phyloP scores from a whole-genome alignment of 1,139 yeast species.

The Saccharomyces hybrid region DNA sequence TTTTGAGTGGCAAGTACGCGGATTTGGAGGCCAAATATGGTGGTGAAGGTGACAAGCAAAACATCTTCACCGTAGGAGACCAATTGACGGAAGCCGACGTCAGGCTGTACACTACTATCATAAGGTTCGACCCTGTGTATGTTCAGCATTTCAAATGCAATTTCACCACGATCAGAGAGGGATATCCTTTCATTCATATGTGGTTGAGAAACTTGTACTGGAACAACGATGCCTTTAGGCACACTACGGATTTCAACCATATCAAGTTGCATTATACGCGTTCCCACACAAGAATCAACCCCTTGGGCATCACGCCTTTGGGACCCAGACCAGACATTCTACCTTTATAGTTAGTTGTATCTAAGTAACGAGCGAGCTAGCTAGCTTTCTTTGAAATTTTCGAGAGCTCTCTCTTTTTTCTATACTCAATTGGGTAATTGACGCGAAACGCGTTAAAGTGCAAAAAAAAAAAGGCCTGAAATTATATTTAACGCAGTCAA shows the following conservation, averaged over 20 bases:
- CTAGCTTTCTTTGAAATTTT: too few relatives aligned
- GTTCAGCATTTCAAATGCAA: constrained; percentile 95
- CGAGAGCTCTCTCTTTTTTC: not conserved
- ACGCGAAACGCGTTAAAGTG: constrained; percentile 1
- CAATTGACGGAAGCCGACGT: constrained; percentile 84
- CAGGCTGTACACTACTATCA: constrained; percentile 72
- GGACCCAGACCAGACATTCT: constrained; percentile 81
- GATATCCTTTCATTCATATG: constrained; percentile 68
- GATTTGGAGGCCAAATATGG: constrained; percentile 31
- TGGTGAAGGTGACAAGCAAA: constrained; percentile 16
- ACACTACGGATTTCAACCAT: constrained; percentile 81
- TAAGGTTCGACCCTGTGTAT: constrained; percentile 86
- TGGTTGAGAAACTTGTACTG: constrained; percentile 85
- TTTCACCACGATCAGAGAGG: constrained; percentile 68
- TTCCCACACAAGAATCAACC: constrained; percentile 75
- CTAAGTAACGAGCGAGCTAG: not conserved
- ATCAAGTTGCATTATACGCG: constrained; percentile 81
- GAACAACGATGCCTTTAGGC: constrained; percentile 68
- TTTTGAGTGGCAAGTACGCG: constrained; percentile 44
- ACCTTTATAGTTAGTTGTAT: constrained; percentile 27
- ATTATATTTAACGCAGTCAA: not conserved
- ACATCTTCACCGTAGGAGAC: constrained; percentile 46
- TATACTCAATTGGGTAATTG: not conserved
- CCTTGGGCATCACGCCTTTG: constrained; percentile 72
- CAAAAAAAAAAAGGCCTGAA: not conserved